Base-by-base conservation (phyloP, 345 rosid genomes). In the Tarenaya hassleriana region DNA sequence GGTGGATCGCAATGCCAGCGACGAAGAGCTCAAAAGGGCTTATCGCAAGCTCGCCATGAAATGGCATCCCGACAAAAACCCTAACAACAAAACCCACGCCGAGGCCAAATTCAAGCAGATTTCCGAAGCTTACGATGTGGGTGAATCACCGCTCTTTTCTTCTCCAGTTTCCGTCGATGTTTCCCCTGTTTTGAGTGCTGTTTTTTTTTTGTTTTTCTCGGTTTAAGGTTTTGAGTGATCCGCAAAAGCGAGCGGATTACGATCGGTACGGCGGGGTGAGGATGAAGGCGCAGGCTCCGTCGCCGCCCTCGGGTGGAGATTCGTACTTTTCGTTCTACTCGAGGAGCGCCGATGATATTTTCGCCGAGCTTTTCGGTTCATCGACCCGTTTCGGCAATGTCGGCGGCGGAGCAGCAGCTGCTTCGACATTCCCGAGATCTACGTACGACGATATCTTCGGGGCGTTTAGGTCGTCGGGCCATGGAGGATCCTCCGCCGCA, bases 221-320 rank as follows among this genome's bases (percentile, higher is more conserved):
- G 39, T 4, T 46, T 55, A 43, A 86, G 95, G 95, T 86, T 50
- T 69, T 86, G 24, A 86, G 89, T 50, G 95, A 86, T 73, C 70
- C 95, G 41, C 83, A 83, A 38, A 83, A 83, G 70, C 81, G 86
- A 73, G 86, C 79, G 0, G 45, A 83, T 0, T 86, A 77, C 17
- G 92, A 86, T 61, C 95, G 77, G 35, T 83, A 77, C 10, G 95
- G 92, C 2, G 92, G 83, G 59, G 89, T 83, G 63, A 88, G 84
- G 32, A 72, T 87, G 4, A 83, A 83, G 58, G 92, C 86, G 7
- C 80, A 74, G 53, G 78, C 81, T 41, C 94, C 96, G 29, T 83
- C 96, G 79, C 81, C 1, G 76, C 79, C 76, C 32, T 65, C 64
- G 10, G 81, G 72, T 7, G 85, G 88, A 66, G 72, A 86, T 15